Conservation (phyloP, 2,329 filamentous ascomycete species). For the Aaosphaeria arxii region DNA sequence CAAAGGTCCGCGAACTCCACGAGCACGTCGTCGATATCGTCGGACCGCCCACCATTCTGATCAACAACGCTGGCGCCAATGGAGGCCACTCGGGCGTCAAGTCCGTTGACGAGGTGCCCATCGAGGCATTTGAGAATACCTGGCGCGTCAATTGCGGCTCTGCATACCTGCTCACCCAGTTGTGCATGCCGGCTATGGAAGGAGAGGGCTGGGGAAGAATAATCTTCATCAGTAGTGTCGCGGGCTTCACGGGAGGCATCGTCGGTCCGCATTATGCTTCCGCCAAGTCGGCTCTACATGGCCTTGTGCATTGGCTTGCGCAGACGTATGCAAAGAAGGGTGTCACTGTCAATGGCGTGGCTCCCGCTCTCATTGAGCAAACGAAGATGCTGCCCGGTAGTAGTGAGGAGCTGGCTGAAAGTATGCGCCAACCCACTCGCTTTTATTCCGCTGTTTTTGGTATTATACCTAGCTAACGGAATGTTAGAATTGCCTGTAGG, state of each 20-base stretch:
- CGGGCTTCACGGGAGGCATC: constrained; percentile 39
- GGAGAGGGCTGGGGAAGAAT: constrained; percentile 34
- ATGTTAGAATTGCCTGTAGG: constrained; percentile 42
- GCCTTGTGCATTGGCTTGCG: constrained; percentile 48
- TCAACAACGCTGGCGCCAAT: constrained; percentile 38
- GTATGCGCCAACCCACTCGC: constrained; percentile 15
- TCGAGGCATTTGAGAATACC: constrained; percentile 36
- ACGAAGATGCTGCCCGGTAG: constrained; percentile 45
- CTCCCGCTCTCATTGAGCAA: constrained; percentile 46
- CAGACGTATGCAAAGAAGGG: constrained; percentile 42
- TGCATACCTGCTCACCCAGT: constrained; percentile 36
- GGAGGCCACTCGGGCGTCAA: constrained; percentile 18
- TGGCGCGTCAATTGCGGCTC: constrained; percentile 39
- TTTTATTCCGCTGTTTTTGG: not conserved
- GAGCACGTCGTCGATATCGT: constrained; percentile 27
- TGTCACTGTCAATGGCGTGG: constrained; percentile 49
- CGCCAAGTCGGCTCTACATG: constrained; percentile 46
- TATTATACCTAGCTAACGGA: constrained; percentile 2
- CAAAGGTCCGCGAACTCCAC: constrained; percentile 31
- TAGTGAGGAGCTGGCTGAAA: constrained; percentile 31
- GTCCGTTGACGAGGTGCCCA: constrained; percentile 29
- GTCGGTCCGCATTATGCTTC: constrained; percentile 40
- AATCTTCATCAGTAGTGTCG: constrained; percentile 38
- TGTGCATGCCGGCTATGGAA: constrained; percentile 39
- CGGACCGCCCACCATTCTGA: constrained; percentile 39